Evolutionary conservation across 257 asterid genomes (phyloP).

Genomic region (Sherardia arvensis): DNA sequence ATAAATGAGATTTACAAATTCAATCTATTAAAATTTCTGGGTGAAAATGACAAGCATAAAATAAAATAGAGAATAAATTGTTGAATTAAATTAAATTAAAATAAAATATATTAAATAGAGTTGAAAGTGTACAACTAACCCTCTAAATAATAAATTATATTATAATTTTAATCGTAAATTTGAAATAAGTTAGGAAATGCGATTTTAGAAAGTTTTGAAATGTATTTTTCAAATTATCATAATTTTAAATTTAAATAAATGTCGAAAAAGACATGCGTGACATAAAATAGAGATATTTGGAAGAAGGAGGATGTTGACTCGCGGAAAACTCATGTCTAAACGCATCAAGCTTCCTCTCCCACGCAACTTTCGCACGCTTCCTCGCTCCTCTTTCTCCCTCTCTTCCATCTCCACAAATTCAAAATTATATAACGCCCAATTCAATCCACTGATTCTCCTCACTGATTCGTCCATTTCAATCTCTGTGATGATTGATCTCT

Average conservation of each 20-base stretch:
- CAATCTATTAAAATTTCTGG: background rate
- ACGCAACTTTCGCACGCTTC: slow-evolving; percentile 69
- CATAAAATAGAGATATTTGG: slow-evolving; percentile 34
- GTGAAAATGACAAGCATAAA: background rate
- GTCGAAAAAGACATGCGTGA: background rate
- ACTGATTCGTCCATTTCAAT: background rate
- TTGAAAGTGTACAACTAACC: too few species aligned
- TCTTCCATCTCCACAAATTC: background rate
- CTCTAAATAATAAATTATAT: too few species aligned
- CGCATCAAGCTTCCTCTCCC: slow-evolving; percentile 34
- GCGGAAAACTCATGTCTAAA: slow-evolving; percentile 44
- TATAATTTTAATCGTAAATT: too few species aligned
- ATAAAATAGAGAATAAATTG: slow-evolving; percentile 18
- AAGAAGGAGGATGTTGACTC: slow-evolving; percentile 28
- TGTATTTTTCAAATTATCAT: too few species aligned
- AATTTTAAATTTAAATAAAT: too few species aligned
- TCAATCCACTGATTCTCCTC: background rate
- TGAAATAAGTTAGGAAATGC: too few species aligned
- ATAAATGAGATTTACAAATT: background rate
- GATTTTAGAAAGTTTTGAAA: too few species aligned
- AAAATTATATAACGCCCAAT: background rate
- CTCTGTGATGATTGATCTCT: background rate
- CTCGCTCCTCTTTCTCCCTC: slow-evolving; percentile 9
- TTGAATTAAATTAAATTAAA: too few species aligned
- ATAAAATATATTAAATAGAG: too few species aligned